Conservation (phyloP, 768 basidiomycete species). For the Mrakia blollopis region DNA sequence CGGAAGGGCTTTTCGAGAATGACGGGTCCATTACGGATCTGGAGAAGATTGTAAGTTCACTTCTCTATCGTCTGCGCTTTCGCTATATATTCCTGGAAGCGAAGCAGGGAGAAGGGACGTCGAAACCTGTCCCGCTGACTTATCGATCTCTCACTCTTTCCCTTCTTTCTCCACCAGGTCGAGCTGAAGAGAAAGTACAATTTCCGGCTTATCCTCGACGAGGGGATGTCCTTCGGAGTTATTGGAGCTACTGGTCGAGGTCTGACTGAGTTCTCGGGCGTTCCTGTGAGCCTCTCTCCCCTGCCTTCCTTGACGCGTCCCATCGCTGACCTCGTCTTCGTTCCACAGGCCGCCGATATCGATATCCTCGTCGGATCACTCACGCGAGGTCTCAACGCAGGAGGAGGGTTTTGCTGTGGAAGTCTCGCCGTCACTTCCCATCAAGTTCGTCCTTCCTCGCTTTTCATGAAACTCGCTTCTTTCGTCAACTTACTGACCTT, state of each 20-base stretch:
- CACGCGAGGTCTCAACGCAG: slow-evolving; percentile 74
- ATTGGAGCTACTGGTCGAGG: slow-evolving; percentile 92
- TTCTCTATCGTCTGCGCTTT: neutral
- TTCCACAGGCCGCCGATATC: slow-evolving; percentile 67
- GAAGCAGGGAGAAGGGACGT: neutral
- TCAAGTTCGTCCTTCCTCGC: slow-evolving; percentile 54
- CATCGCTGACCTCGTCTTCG: neutral
- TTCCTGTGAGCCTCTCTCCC: slow-evolving; percentile 58
- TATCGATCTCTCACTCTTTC: too few relatives aligned
- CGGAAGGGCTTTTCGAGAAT: slow-evolving; percentile 93
- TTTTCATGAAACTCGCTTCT: neutral
- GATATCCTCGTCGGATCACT: slow-evolving; percentile 93
- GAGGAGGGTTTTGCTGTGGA: slow-evolving; percentile 94
- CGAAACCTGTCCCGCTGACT: neutral
- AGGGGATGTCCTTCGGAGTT: slow-evolving; percentile 85
- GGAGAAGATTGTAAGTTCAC: slow-evolving; percentile 70
- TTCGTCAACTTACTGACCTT: neutral
- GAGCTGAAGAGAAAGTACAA: slow-evolving; percentile 94
- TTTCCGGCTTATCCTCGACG: slow-evolving; percentile 89
- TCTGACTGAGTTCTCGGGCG: slow-evolving; percentile 90
- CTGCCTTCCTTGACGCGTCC: neutral
- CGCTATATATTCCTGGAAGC: too few relatives aligned
- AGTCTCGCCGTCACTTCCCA: slow-evolving; percentile 75
- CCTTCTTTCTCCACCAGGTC: slow-evolving; percentile 52
- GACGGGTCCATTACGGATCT: slow-evolving; percentile 89